These are phyloP conservation scores for Globisporangium polare DNA, from an alignment of 352 stramenopile genomes.

Conservation along the genomic window DNA sequence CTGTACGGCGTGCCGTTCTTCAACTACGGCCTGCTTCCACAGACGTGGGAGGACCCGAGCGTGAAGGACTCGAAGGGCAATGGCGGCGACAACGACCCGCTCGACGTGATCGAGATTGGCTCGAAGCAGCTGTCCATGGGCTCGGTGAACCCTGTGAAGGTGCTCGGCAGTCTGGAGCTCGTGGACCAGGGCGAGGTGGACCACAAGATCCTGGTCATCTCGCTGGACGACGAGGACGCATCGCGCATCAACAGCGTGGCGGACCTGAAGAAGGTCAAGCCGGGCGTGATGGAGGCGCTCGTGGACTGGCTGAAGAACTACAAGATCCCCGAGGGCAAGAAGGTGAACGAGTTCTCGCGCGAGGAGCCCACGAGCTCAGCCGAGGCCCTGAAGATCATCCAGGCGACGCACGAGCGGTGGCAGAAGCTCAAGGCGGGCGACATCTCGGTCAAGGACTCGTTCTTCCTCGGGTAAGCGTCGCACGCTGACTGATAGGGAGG, in stretches of 20 bases:
- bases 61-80: constrained; percentile 83
- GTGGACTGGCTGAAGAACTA: constrained; percentile 98
- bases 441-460: constrained; percentile 59
- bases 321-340: constrained; percentile 98
- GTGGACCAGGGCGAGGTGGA: constrained; percentile 99
- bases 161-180: constrained; percentile 96
- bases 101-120: constrained; percentile 99
- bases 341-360: constrained; percentile 91
- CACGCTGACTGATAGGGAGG: not conserved
- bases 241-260: constrained; percentile 80
- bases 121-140: constrained; percentile 90
- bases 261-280: constrained; percentile 91
- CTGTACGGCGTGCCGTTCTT: constrained; percentile 98
- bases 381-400: constrained; percentile 62
- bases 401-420: constrained; percentile 67
- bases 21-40: constrained; percentile 98
- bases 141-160: constrained; percentile 94
- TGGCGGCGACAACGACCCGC: constrained; percentile 97
- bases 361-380: constrained; percentile 46
- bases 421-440: constrained; percentile 60
- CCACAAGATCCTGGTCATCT: constrained; percentile 98
- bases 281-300: constrained; percentile 86
- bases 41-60: constrained; percentile 98
- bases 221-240: constrained; percentile 85
- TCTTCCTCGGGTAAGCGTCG: constrained; percentile 56